phyloP scores from a whole-genome alignment of 768 basidiomycete species.

The Artomyces pyxidatus region DNA sequence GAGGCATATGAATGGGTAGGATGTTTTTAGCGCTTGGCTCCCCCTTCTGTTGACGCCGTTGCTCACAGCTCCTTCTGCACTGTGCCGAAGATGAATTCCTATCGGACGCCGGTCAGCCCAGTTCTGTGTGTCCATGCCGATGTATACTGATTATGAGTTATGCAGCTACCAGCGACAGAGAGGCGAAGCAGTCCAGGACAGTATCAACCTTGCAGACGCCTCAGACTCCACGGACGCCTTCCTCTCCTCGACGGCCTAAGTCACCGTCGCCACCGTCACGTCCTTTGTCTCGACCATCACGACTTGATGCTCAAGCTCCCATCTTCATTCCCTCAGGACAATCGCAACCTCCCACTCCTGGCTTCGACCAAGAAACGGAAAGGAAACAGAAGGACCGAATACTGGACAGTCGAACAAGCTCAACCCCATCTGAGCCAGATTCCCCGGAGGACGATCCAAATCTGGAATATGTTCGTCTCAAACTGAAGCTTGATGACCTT shows the following conservation, averaged over 20 bases:
- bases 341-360: not conserved
- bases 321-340: not conserved
- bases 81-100: conserved; percentile 54
- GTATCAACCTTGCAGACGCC: not conserved
- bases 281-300: not conserved
- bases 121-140: not conserved
- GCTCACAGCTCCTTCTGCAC: conserved; percentile 53
- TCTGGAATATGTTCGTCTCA: conserved; percentile 52
- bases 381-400: no score
- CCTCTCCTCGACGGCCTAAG: not conserved
- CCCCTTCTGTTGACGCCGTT: not conserved
- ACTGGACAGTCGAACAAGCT: no score
- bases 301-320: conserved; percentile 1
- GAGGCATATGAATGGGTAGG: conserved; percentile 88
- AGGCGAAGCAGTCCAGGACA: not conserved
- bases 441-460: conserved; percentile 38
- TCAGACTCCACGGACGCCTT: not conserved
- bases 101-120: conserved; percentile 27
- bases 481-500: conserved; percentile 45
- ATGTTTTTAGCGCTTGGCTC: conserved; percentile 1
- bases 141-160: not conserved
- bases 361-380: no score
- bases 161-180: not conserved
- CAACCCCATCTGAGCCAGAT: not conserved
- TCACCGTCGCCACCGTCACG: not conserved